Base-by-base conservation (phyloP, 1,139 yeast genomes). In the Suhomyces choctaworum region DNA sequence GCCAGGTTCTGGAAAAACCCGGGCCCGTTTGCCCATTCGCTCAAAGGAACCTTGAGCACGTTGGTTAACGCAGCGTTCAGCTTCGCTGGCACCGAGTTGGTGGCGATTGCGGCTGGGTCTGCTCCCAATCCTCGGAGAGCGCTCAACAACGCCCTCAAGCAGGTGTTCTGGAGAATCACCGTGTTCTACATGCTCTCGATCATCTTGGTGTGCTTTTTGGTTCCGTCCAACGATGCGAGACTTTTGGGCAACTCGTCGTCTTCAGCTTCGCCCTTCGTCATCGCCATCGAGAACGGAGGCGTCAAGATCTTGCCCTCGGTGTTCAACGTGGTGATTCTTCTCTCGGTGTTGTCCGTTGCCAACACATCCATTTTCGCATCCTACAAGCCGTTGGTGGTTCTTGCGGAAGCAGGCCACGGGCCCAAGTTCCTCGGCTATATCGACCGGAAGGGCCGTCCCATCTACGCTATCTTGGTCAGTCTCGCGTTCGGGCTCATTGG, bases 321-420 rank as follows among this genome's bases (percentile, higher is more conserved):
- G 17, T 55, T 63, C 49, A 63, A 63, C 38, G 66, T 50, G 3
- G 62, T 61, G 11, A 62, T 62, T 23, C 47, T 63, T 36, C 41
- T 62, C 17, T 52, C 66, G 2, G 61, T 61, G 21, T 48, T 63
- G 21, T 61, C 66, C 4, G 67, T 62, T 19, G 67, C 62, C 8
- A 60, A 62, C 25, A 54, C 66, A 1, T 50, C 62, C 16, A 66
- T 62, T 10, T 62, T 54, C 42, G 68, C 65, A 1, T 50, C 64
- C 7, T 59, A 60, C 20, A 53, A 62, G 37, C 58, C 67, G 2
- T 50, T 62, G 36, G 61, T 58, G 7, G 56, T 65, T 3, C 48
- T 62, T 34, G 60, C 66, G 1, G 63, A 55, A 34, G 58, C 59
- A 12, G 66, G 66, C 9, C 58, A 57, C 40, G 66, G 64, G 2